phyloP scores from a whole-genome alignment of 2,329 filamentous ascomycete genomes.

The Epicoccum nigrum region DNA sequence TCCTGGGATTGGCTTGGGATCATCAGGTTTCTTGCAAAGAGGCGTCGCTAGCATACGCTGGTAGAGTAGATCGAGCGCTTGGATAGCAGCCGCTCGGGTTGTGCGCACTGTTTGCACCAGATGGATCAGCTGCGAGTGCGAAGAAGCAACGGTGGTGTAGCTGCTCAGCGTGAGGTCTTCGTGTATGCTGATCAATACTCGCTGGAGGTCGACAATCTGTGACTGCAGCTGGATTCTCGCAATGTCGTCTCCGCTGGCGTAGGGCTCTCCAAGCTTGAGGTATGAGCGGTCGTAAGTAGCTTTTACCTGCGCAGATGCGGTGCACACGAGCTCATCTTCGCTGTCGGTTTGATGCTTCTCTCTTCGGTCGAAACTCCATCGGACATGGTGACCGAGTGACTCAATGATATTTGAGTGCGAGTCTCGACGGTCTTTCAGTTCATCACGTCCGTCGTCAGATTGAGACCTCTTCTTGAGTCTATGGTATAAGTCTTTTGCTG shows the following conservation, averaged over 20 bases:
- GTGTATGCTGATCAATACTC: slow-evolving; percentile 37
- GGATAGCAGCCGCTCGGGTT: slow-evolving; percentile 34
- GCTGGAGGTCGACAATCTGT: slow-evolving; percentile 42
- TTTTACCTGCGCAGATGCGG: slow-evolving; percentile 30
- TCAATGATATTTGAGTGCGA: slow-evolving; percentile 24
- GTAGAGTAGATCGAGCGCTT: slow-evolving; percentile 37
- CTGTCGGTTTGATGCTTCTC: slow-evolving; percentile 29
- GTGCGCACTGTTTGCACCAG: slow-evolving; percentile 36
- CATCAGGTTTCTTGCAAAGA: slow-evolving; percentile 11
- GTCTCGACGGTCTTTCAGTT: slow-evolving; percentile 20
- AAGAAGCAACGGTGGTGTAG: slow-evolving; percentile 29
- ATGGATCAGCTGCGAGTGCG: slow-evolving; percentile 36
- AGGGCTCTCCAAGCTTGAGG: slow-evolving; percentile 37
- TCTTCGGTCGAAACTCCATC: slow-evolving; percentile 21
- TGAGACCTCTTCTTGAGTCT: slow-evolving; percentile 36
- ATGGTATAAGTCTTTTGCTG: slow-evolving; percentile 39
- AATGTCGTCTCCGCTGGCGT: slow-evolving; percentile 40
- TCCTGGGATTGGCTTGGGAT: slow-evolving; percentile 22
- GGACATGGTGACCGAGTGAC: slow-evolving; percentile 14
- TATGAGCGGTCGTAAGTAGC: slow-evolving; percentile 41
- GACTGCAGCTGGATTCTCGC: slow-evolving; percentile 40
- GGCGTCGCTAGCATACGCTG: slow-evolving; percentile 31
- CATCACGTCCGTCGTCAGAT: slow-evolving; percentile 21
- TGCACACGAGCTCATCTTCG: slow-evolving; percentile 38
- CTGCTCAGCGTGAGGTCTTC: slow-evolving; percentile 35